Percentiles rank a stretch among this genome's conserved stretches.
These are phyloP conservation scores for Tetrapisispora arboricola DNA, from an alignment of 805 yeast genomes.

Conservation along the genomic window DNA sequence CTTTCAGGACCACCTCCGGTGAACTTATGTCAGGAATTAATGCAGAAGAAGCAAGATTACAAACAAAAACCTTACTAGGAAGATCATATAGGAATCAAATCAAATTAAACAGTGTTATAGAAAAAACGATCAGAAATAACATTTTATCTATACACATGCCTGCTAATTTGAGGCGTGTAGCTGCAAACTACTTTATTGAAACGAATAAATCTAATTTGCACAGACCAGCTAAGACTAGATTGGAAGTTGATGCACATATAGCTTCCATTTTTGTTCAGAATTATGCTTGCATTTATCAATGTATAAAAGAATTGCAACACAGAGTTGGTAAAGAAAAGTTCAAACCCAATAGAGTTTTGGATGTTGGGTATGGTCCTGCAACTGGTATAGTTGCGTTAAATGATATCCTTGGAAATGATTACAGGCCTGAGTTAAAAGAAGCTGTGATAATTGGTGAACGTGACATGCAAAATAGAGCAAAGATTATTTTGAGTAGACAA, in stretches of 20 bases:
- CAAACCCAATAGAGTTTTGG: constrained; percentile 58
- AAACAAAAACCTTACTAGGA: constrained; percentile 48
- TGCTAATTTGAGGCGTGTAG: constrained; percentile 49
- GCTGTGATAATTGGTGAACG: constrained; percentile 60
- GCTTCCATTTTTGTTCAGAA: constrained; percentile 74
- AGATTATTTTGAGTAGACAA: constrained; percentile 63
- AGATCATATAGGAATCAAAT: constrained; percentile 41
- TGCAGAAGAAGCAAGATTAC: constrained; percentile 35
- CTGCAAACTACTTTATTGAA: constrained; percentile 43
- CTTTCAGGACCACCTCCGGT: constrained; percentile 24
- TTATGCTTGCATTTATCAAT: constrained; percentile 60
- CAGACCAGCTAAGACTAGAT: constrained; percentile 32
- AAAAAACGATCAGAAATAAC: constrained; percentile 52
- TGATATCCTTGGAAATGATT: constrained; percentile 63
- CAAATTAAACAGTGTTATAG: constrained; percentile 44
- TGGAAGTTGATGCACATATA: constrained; percentile 69
- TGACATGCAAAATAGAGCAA: constrained; percentile 76
- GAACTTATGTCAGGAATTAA: constrained; percentile 10
- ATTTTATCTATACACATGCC: constrained; percentile 55
- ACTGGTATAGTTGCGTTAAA: constrained; percentile 84
- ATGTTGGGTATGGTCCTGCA: constrained; percentile 85
- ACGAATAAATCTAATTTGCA: constrained; percentile 47
- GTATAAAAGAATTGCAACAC: constrained; percentile 52
- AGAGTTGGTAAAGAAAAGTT: constrained; percentile 44
- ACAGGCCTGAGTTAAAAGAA: constrained; percentile 53